Evolutionary conservation across 192 early-diverging fungal species (phyloP), one percentile per base, ranked within the genome.

Genomic region (Coemansia sp.): DNA sequence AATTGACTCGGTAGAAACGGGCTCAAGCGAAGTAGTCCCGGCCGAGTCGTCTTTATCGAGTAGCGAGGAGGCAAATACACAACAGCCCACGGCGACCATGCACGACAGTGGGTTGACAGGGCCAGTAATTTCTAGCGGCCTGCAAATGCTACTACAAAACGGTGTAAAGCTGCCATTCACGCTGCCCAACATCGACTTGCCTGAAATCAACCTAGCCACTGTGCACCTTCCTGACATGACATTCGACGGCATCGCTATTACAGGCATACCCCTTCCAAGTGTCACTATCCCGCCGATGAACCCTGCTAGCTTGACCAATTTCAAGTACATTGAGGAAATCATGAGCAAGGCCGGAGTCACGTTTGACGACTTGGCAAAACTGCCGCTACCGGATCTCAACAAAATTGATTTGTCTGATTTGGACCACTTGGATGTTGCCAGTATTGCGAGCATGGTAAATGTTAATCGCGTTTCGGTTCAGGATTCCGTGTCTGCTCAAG

Each of bases 201-300:
- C 77, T 0, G 71, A 39, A 11, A 70, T 80, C 7, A 41, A 80
- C 58, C 57, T 80, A 7, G 77, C 64, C 8, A 72, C 77, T 0
- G 71, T 80, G 51, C 77, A 80, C 35, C 68, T 80, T 10, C 77
- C 77, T 0, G 77, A 80, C 35, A 68, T 80, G 67, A 80, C 77
- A 53, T 65, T 68, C 14, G 71, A 67, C 57, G 77, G 77, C 3
- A 73, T 80, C 52, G 71, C 71, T 3, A 26, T 80, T 19, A 74
- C 77, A 0, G 77, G 57, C 2, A 65, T 80, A 23, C 60, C 67
- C 0, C 53, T 80, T 57, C 77, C 77, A 10, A 63, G 59, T 14
- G 43, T 74, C 29, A 80, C 71, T 9, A 43, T 80, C 19, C 77
- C 77, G n/a, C 57, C 77, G 6, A 61, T 80, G 35, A 69, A 80